Conservation (phyloP, 1,284 basidiomycete species). For the Cryptococcus hybrid region DNA sequence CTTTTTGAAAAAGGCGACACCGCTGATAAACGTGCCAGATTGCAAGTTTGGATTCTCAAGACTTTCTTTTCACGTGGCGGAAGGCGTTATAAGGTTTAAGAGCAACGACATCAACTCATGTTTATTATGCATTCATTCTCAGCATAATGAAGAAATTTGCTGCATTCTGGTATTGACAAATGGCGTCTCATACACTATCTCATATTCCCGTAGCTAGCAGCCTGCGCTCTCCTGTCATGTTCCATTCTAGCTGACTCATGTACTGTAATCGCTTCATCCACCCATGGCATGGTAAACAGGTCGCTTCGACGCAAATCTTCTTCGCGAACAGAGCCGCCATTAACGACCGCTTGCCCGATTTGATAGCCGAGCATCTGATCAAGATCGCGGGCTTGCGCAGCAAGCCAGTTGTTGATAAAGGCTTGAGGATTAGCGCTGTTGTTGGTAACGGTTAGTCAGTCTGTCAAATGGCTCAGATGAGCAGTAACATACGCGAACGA, state of each 20-base stretch:
- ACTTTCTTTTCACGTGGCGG: constrained; percentile 90
- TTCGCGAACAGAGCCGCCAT: constrained; percentile 61
- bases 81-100: constrained; percentile 50
- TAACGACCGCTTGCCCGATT: constrained; percentile 60
- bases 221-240: constrained; percentile 11
- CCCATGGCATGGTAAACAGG: constrained; percentile 87
- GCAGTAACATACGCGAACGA: constrained; percentile 61
- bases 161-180: not conserved
- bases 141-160: not conserved
- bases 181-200: not conserved
- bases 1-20: constrained; percentile 35
- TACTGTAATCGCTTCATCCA: constrained; percentile 49
- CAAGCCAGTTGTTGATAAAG: constrained; percentile 87
- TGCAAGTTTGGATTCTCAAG: constrained; percentile 85
- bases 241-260: constrained; percentile 44
- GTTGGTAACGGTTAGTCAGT: not conserved
- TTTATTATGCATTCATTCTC: not conserved
- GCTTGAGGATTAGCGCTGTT: constrained; percentile 45
- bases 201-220: not conserved
- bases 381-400: constrained; percentile 85
- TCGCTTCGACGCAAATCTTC: constrained; percentile 86
- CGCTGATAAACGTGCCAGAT: constrained; percentile 51
- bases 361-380: constrained; percentile 80
- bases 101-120: too few species aligned
- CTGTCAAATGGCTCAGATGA: not conserved